Evolutionary conservation across 2,329 filamentous ascomycete genomes (phyloP).

Genomic region (Aureobasidium sp.): DNA sequence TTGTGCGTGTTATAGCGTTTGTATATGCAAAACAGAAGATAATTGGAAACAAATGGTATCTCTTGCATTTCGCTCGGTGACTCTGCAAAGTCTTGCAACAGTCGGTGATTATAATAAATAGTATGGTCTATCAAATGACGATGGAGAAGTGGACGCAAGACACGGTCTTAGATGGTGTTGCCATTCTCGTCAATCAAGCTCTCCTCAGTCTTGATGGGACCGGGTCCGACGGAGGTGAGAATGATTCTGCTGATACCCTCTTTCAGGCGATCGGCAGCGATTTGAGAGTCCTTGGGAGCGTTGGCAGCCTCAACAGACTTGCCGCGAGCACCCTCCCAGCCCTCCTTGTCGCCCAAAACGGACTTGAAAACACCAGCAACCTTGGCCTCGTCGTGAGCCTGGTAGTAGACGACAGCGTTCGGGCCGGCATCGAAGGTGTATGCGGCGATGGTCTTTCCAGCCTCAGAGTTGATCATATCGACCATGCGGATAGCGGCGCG

Average conservation of each 20-base stretch:
- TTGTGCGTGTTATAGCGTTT: too few relatives aligned
- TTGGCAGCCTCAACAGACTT: conserved; percentile 43
- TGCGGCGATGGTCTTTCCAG: conserved; percentile 68
- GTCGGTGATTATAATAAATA: not conserved
- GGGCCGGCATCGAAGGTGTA: conserved; percentile 98
- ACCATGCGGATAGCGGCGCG: conserved; percentile 80
- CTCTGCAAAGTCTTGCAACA: not conserved
- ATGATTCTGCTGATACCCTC: conserved; percentile 84
- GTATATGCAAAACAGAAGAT: too few relatives aligned
- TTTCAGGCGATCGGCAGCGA: conserved; percentile 51
- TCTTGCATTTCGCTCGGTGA: not conserved
- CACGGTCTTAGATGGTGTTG: conserved; percentile 21
- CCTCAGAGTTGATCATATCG: conserved; percentile 75
- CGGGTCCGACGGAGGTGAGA: conserved; percentile 82
- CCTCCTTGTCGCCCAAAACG: conserved; percentile 53
- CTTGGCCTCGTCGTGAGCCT: conserved; percentile 63
- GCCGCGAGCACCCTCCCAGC: conserved; percentile 56
- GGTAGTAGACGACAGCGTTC: conserved; percentile 94
- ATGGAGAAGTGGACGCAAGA: not conserved
- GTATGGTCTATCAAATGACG: conserved; percentile 1
- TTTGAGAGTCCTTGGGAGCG: conserved; percentile 52
- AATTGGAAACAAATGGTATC: not conserved
- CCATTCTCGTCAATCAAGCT: conserved; percentile 64
- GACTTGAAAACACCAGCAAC: conserved; percentile 73
- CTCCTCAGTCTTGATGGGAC: conserved; percentile 71